Evolutionary conservation across 768 basidiomycete species (phyloP).

Genomic region (Tubosaeta sp.): DNA sequence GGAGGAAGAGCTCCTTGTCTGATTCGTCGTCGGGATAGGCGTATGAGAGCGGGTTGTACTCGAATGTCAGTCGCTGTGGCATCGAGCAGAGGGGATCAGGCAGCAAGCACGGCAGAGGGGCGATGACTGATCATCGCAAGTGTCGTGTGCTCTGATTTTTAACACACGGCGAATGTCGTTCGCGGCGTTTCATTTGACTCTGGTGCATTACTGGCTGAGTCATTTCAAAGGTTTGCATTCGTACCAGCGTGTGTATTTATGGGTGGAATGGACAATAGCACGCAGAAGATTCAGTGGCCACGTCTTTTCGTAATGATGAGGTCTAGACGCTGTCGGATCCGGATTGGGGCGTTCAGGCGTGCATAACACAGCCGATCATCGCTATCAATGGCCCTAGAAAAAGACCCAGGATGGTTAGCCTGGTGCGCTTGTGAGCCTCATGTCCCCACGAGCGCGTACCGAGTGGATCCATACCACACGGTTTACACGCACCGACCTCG

Average conservation of each 20-base stretch:
- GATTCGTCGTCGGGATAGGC: constrained; percentile 23
- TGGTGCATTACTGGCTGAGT: not conserved
- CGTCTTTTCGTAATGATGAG: not conserved
- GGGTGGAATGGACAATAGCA: not conserved
- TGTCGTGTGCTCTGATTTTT: constrained; percentile 1
- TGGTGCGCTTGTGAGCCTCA: too few species aligned
- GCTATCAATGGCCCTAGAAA: too few species aligned
- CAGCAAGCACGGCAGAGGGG: not conserved
- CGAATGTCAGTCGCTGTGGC: constrained; percentile 13
- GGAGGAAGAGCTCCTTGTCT: constrained; percentile 23
- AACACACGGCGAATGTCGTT: not conserved
- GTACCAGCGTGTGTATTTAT: not conserved
- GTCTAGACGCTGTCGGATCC: too few species aligned
- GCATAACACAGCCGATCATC: not conserved
- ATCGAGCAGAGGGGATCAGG: not conserved
- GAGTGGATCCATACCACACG: not conserved
- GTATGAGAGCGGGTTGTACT: constrained; percentile 20
- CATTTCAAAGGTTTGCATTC: not conserved
- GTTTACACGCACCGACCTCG: not conserved
- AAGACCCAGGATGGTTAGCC: too few species aligned
- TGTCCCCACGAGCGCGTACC: too few species aligned
- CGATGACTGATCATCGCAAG: not conserved
- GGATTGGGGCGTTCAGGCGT: not conserved
- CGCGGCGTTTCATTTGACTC: not conserved
- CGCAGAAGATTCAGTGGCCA: not conserved